Conservation (phyloP, 2,329 filamentous ascomycete species). For the Cryphonectria nitschkei region DNA sequence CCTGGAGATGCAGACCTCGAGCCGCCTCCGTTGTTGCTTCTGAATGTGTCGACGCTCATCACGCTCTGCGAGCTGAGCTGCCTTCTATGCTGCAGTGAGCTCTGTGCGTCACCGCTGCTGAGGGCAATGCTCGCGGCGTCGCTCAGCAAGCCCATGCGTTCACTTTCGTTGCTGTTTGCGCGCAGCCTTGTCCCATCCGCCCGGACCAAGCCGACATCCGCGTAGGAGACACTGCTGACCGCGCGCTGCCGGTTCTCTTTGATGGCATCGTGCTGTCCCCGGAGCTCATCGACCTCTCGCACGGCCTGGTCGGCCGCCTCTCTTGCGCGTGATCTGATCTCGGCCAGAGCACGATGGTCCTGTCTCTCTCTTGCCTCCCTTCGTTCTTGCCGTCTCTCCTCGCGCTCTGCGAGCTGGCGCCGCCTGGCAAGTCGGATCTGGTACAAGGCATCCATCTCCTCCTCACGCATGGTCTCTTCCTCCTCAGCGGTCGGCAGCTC, state of each 20-base stretch:
- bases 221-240: slow-evolving; percentile 77
- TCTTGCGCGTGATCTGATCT: slow-evolving; percentile 63
- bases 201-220: slow-evolving; percentile 73
- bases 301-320: slow-evolving; percentile 48
- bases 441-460: slow-evolving; percentile 91
- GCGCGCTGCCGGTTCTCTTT: slow-evolving; percentile 66
- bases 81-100: slow-evolving; percentile 43
- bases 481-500: slow-evolving; percentile 82
- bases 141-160: slow-evolving; percentile 71
- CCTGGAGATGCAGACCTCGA: slow-evolving; percentile 31
- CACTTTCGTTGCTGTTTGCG: slow-evolving; percentile 73
- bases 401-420: slow-evolving; percentile 74
- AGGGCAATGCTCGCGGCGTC: slow-evolving; percentile 67
- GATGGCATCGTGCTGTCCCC: slow-evolving; percentile 58
- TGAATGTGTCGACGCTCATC: slow-evolving; percentile 51
- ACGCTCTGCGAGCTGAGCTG: slow-evolving; percentile 58
- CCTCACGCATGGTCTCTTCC: slow-evolving; percentile 76
- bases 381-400: slow-evolving; percentile 71
- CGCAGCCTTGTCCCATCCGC: slow-evolving; percentile 78
- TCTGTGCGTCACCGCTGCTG: slow-evolving; percentile 28
- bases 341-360: slow-evolving; percentile 70
- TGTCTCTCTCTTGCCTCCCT: slow-evolving; percentile 73
- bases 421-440: slow-evolving; percentile 83
- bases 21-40: slow-evolving; percentile 33
- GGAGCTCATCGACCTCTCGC: slow-evolving; percentile 63